Conservation (phyloP, 768 basidiomycete species). For the Tylopilus felleus region DNA sequence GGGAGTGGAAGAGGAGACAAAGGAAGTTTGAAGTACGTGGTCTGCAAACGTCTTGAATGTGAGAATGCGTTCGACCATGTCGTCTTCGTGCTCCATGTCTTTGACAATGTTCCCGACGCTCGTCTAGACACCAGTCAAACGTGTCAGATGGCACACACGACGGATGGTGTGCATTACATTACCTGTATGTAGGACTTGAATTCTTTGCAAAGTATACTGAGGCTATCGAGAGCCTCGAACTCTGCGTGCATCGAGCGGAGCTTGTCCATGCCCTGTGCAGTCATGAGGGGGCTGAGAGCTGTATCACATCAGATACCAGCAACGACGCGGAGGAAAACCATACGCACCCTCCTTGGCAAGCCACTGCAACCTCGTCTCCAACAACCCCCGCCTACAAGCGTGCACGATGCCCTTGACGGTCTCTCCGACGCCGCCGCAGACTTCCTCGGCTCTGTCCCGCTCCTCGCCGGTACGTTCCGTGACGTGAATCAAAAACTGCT, state of each 20-base stretch:
- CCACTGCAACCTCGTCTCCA: conserved; percentile 44
- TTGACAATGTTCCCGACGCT: conserved; percentile 64
- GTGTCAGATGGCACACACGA: neutral
- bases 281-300: conserved; percentile 58
- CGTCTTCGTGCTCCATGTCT: conserved; percentile 59
- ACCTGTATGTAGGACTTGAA: conserved; percentile 67
- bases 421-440: conserved; percentile 44
- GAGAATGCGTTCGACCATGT: conserved; percentile 74
- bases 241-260: conserved; percentile 57
- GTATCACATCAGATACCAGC: conserved; percentile 11
- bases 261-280: conserved; percentile 39
- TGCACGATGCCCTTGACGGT: conserved; percentile 52
- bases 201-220: conserved; percentile 51
- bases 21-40: conserved; percentile 45
- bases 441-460: conserved; percentile 44
- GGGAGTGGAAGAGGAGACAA: conserved; percentile 41
- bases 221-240: conserved; percentile 55
- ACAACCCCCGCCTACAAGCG: conserved; percentile 50
- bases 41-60: conserved; percentile 62
- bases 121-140: conserved; percentile 35
- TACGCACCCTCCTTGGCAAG: conserved; percentile 38
- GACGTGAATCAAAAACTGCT: conserved; percentile 52
- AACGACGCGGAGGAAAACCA: conserved; percentile 33
- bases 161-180: neutral
- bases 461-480: conserved; percentile 54